Evolutionary conservation across 805 yeast species (phyloP).

Genomic region (Wickerhamomyces rabaulensis): DNA sequence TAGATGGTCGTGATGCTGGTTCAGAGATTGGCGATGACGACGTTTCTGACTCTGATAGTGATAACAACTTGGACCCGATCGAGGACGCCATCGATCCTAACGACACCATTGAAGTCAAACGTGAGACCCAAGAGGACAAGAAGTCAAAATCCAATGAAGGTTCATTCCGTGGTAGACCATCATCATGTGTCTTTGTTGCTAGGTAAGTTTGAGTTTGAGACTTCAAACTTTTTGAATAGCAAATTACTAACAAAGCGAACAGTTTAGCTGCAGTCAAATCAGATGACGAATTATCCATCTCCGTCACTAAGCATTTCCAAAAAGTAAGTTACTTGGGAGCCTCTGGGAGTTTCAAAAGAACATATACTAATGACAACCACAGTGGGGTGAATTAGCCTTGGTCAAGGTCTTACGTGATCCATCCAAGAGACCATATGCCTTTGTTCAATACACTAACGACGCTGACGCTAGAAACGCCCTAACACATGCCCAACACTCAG

Average conservation of each 20-base stretch:
- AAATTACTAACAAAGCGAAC: not conserved
- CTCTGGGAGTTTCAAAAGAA: no score
- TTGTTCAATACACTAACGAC: conserved; percentile 78
- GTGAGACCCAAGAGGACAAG: conserved; percentile 4
- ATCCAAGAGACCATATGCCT: conserved; percentile 82
- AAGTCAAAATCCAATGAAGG: not conserved
- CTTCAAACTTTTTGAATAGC: not conserved
- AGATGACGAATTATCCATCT: conserved; percentile 66
- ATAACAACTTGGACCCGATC: conserved; percentile 13
- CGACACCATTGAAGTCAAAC: conserved; percentile 20
- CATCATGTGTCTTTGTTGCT: conserved; percentile 89
- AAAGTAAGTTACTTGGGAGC: conserved; percentile 29
- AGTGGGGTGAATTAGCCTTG: conserved; percentile 64
- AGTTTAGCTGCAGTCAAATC: conserved; percentile 59
- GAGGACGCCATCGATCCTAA: conserved; percentile 13
- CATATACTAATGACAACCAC: not conserved
- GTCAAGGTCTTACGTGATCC: conserved; percentile 84
- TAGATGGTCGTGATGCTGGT: not conserved
- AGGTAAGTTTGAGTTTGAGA: conserved; percentile 14
- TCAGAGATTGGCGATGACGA: conserved; percentile 3
- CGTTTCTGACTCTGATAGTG: conserved; percentile 17
- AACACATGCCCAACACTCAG: conserved; percentile 59
- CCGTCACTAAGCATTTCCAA: conserved; percentile 64
- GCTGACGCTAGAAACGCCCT: conserved; percentile 67
- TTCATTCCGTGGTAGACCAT: conserved; percentile 55